These are phyloP conservation scores for Paramecium tetraurelia DNA, from an alignment of 73 alveolate species.

Conservation along the genomic window DNA sequence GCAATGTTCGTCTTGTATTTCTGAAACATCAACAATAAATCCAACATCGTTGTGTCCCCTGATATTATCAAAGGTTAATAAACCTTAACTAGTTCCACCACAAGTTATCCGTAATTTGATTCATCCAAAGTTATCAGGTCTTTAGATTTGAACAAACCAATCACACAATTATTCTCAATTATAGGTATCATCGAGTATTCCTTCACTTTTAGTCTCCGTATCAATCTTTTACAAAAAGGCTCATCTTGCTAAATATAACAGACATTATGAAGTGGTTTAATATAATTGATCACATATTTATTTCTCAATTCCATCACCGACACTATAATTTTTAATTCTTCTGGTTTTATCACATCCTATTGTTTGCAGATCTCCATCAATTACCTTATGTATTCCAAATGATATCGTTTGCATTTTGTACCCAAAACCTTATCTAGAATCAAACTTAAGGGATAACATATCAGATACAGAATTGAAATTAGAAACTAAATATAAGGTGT, in stretches of 20 bases:
- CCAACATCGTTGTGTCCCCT: background rate
- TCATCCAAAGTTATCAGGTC: background rate
- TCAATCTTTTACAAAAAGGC: background rate
- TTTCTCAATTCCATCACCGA: background rate
- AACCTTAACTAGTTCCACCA: background rate
- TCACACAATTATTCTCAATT: background rate
- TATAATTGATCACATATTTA: background rate
- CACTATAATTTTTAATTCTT: background rate
- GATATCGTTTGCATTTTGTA: background rate
- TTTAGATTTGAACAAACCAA: background rate
- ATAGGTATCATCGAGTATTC: background rate
- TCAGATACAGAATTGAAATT: conserved; percentile 53
- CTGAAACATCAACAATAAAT: background rate
- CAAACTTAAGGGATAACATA: conserved; percentile 72
- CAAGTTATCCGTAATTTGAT: background rate
- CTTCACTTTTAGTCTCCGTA: background rate
- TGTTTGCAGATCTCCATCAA: background rate
- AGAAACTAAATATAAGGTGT: conserved; percentile 79
- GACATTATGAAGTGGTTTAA: background rate
- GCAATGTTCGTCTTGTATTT: background rate
- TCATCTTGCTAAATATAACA: background rate
- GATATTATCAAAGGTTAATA: background rate
- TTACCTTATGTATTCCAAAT: background rate
- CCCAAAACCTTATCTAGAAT: conserved; percentile 74
- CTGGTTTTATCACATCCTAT: background rate